phyloP scores from a whole-genome alignment of 2,329 filamentous ascomycete species.

The Capronia coronata region DNA sequence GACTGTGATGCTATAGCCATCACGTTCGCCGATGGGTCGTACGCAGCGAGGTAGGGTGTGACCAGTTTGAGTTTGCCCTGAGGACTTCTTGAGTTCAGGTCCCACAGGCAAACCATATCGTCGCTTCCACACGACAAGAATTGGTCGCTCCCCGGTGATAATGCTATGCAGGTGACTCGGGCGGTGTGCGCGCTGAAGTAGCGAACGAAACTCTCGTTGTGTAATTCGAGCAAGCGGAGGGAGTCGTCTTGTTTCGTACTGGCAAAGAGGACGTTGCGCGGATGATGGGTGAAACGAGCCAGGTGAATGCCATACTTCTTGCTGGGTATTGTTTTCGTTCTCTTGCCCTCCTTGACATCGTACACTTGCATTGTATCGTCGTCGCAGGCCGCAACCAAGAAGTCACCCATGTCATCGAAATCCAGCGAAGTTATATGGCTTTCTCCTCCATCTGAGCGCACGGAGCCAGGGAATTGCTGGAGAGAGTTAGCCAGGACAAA shows the following conservation, averaged over 20 bases:
- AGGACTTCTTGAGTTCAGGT: constrained; percentile 70
- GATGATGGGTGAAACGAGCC: constrained; percentile 88
- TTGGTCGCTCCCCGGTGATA: constrained; percentile 80
- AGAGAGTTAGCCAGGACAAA: not conserved
- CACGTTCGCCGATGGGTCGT: constrained; percentile 84
- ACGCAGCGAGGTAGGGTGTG: constrained; percentile 75
- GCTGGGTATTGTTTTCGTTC: constrained; percentile 81
- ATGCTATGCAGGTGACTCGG: constrained; percentile 71
- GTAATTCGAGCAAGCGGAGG: constrained; percentile 74
- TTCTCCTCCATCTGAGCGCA: constrained; percentile 32
- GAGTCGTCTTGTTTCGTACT: constrained; percentile 90
- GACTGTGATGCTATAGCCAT: constrained; percentile 82
- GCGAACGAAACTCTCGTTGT: constrained; percentile 93
- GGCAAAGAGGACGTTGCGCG: constrained; percentile 86
- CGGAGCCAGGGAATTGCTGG: constrained; percentile 50
- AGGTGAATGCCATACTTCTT: constrained; percentile 97
- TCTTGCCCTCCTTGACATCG: constrained; percentile 82
- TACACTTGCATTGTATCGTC: constrained; percentile 96
- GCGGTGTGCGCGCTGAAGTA: constrained; percentile 91
- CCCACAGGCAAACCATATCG: constrained; percentile 88
- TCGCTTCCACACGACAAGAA: constrained; percentile 91
- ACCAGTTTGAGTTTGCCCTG: constrained; percentile 75
- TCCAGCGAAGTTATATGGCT: constrained; percentile 81
- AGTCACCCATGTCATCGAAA: constrained; percentile 92
- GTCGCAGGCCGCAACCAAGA: constrained; percentile 81